Base-by-base conservation (phyloP, 495 filamentous ascomycete species). In the Daldinia childiae region DNA sequence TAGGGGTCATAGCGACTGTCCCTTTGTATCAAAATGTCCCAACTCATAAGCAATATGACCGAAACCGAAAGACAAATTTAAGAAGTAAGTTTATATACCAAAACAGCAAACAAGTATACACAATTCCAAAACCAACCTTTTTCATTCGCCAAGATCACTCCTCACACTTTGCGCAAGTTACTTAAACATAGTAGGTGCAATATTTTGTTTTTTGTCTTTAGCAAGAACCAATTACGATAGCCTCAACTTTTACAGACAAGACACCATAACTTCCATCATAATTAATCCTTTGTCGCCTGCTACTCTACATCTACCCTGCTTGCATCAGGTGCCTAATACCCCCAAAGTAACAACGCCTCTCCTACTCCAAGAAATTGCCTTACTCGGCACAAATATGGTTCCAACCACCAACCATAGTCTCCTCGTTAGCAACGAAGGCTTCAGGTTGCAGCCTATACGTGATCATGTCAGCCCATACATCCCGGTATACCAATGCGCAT, bases 351-450 rank as follows among this genome's bases (percentile, higher is more conserved):
- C 15, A 15, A 27, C 36, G 3, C 38, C n/a, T n/a, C 36, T 21
- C 21, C 17, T 6, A 11, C 11, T 1, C 32, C 32, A 7, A 14
- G 17, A n/a, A 19, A 58, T 1, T 24, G 45, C 21, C 41, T 5
- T 59, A 17, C 29, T 50, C 24, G 30, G 32, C 48, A 59, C 75
- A 77, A 27, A 73, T 69, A 29, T 69, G 64, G 27, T 77, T 77
- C 75, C 75, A 77, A 29, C 69, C 75, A 1, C 75, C 75, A 54
- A 77, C 70, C 24, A 73, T 45, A 4, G 64, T 48, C 41, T 77
- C 63, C 30, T 71, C 67, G 29, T 60, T 72, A 17, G 51, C 39
- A 11, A 77, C 59, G 55, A 75, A 77, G 41, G 52, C 62, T 21
- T 62, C 55, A 3, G 75, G 69, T 24, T 75, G 51, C 38, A 77